Percentiles rank a stretch among this genome's conserved stretches.
Evolutionary conservation across 352 stramenopile species (phyloP).

Genomic region (Phytophthora agathidicida): DNA sequence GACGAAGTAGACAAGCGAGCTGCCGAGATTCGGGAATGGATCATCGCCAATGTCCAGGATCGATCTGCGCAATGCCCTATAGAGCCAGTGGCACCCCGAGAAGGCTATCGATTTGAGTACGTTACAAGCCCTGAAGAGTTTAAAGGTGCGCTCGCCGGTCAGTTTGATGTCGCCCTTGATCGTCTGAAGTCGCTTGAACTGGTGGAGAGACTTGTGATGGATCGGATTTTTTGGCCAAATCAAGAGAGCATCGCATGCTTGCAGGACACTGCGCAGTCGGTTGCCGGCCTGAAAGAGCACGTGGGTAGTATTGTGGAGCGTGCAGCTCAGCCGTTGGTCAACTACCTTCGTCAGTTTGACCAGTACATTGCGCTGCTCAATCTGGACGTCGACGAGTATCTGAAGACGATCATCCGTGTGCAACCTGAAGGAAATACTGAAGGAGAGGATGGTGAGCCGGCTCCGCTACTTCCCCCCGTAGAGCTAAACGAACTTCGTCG

Average conservation of each 20-base stretch:
- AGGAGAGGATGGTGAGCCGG: conserved; percentile 44
- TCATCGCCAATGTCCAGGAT: conserved; percentile 55
- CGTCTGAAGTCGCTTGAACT: conserved; percentile 86
- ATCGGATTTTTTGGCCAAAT: conserved; percentile 95
- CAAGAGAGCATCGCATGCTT: conserved; percentile 91
- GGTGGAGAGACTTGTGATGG: conserved; percentile 94
- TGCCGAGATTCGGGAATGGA: conserved; percentile 70
- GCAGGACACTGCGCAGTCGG: conserved; percentile 67
- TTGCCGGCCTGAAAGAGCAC: conserved; percentile 52
- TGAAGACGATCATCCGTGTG: conserved; percentile 64
- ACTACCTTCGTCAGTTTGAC: conserved; percentile 86
- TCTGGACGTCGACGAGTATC: conserved; percentile 87
- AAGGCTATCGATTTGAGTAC: conserved; percentile 84
- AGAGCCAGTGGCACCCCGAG: conserved; percentile 43
- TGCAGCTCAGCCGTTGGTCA: conserved; percentile 60
- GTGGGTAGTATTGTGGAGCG: conserved; percentile 53
- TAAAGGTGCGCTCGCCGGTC: conserved; percentile 57
- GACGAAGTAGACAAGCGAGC: conserved; percentile 53
- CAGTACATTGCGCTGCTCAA: conserved; percentile 91
- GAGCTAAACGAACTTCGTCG: conserved; percentile 78
- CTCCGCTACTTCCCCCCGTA: conserved; percentile 62
- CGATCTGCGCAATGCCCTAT: conserved; percentile 59
- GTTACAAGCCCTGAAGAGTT: conserved; percentile 72
- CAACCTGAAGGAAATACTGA: conserved; percentile 44
- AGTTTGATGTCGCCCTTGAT: conserved; percentile 87